Evolutionary conservation across 108 stramenopile species (phyloP), one percentile per base, ranked within the genome.

Genomic region (Cyclostephanos tholiformis): DNA sequence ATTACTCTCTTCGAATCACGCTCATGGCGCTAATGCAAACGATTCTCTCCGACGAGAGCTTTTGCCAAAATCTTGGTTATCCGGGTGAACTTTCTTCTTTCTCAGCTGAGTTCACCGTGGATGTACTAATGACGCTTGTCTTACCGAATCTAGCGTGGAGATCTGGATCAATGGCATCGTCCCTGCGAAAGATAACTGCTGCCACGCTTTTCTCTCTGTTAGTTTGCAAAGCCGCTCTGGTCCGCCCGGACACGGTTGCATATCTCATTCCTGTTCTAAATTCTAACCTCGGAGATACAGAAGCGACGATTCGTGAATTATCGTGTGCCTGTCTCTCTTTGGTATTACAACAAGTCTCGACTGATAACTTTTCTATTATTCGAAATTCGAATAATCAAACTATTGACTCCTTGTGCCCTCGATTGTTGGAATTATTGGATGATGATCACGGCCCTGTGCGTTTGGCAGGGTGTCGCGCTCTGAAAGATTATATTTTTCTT

Each of bases 121-220:
- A 71, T 27, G 27, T 74, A 14, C 32, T 81, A 20, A 44, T 74
- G 50, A 70, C 80, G 25, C 22, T 81, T 6, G 73, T 81, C 44
- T 20, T 81, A 29, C 69, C 73, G 11, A 81, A 81, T 69, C 51
- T 75, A 39, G 69, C 71, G 29, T 81, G 80, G 80, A 74, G 63
- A 70, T 7, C 68, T 32, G 80, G 80, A 29, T 69, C 63, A 41
- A 53, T 74, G 44, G 80, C 80, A 23, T 51, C 80, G 29, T 73
- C 74, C 14, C 41, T 81, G 32, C 68, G 73, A 25, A 74, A 74
- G 53, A 13, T 81, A n/a, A 55, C 80, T 14, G 67, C 44, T 8
- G 80, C 80, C 14, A 74, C 73, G 2, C 63, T 81, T 23, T 81
- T 81, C 51, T 69, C 73, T 9, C 69, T 81, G 12, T 38, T 81